phyloP scores from a whole-genome alignment of 176 grass and related monocot genomes.

The Eragrostis nindensis region DNA sequence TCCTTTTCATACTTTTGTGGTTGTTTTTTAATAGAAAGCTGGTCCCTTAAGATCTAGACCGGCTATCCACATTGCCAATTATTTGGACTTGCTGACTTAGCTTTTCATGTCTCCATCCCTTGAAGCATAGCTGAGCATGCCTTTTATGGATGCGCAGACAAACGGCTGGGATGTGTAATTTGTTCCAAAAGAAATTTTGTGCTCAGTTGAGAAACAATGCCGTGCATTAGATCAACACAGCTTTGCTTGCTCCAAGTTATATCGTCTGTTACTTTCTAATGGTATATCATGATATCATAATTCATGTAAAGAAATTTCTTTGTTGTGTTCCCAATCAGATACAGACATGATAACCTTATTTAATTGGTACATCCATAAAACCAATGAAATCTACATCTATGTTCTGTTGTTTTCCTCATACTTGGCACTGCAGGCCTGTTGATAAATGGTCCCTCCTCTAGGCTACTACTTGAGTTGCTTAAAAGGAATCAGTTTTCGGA shows the following conservation, averaged over 20 bases:
- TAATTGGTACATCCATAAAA: neutral
- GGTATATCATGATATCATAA: neutral
- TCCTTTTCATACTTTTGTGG: neutral
- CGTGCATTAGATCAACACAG: neutral
- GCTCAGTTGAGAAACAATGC: neutral
- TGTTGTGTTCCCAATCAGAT: neutral
- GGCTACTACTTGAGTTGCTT: neutral
- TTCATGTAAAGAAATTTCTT: neutral
- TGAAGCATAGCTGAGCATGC: neutral
- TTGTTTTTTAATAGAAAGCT: neutral
- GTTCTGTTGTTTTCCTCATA: neutral
- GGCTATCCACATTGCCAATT: neutral
- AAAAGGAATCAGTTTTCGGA: neutral
- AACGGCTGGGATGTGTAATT: neutral
- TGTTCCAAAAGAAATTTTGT: neutral
- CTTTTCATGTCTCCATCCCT: neutral
- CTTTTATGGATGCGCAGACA: neutral
- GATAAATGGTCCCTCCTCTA: no score
- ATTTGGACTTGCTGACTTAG: neutral
- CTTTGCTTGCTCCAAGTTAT: neutral
- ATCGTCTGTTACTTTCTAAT: neutral
- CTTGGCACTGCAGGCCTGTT: neutral
- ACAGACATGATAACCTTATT: neutral
- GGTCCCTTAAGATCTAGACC: neutral
- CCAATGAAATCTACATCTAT: neutral